These are phyloP conservation scores for Dictyostelium citrinum DNA, from an alignment of 78 protist genomes.

Conservation along the genomic window DNA sequence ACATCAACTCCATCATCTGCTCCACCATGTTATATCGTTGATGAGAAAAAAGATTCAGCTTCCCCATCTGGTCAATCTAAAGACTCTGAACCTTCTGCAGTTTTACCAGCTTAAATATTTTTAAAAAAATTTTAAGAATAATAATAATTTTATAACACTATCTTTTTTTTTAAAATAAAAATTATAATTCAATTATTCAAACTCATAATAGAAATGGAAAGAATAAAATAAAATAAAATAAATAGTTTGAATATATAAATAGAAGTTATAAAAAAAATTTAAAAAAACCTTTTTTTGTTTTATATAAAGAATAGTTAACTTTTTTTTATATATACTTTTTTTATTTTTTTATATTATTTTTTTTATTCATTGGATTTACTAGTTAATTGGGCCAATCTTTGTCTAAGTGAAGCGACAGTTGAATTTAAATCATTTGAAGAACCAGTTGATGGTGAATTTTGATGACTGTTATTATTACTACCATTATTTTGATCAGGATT, in stretches of 20 bases:
- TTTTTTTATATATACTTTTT: background rate
- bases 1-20: slow-evolving; percentile 16
- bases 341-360: background rate
- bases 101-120: slow-evolving; percentile 20
- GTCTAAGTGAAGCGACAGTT: slow-evolving; percentile 57
- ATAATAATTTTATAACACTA: background rate
- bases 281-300: background rate
- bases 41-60: background rate
- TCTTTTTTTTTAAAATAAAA: background rate
- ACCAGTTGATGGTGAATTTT: background rate
- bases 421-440: slow-evolving; percentile 22
- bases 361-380: slow-evolving; percentile 30
- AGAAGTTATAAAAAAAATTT: background rate
- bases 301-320: background rate
- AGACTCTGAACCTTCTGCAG: background rate
- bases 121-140: background rate
- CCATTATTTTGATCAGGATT: background rate
- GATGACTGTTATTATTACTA: background rate
- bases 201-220: too few relatives aligned
- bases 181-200: too few relatives aligned
- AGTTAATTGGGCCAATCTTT: slow-evolving; percentile 60
- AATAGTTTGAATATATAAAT: background rate
- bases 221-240: too few relatives aligned
- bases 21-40: background rate
- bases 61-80: background rate